Evolutionary conservation across 768 basidiomycete species (phyloP).

Genomic region (Lactarius akahatsu): DNA sequence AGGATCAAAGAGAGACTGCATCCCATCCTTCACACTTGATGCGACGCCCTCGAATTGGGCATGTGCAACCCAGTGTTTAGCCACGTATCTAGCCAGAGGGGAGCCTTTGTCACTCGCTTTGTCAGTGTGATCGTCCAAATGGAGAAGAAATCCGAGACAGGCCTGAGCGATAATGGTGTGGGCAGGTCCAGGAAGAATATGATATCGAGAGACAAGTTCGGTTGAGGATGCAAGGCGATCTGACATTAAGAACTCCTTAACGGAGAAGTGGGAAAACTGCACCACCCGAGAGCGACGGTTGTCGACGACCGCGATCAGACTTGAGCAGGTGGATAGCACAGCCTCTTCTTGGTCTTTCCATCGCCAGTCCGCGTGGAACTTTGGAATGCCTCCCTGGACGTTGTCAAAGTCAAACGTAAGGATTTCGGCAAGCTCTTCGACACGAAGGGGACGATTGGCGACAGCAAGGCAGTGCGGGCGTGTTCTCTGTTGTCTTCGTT

Average conservation of each 20-base stretch:
- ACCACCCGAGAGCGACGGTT: background rate
- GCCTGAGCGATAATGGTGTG: conserved; percentile 2
- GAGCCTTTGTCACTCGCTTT: background rate
- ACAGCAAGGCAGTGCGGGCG: conserved; percentile 5
- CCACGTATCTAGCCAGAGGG: conserved; percentile 3
- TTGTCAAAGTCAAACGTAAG: background rate
- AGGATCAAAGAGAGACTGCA: background rate
- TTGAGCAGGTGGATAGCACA: background rate
- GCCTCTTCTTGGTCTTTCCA: conserved; percentile 9
- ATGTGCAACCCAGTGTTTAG: background rate
- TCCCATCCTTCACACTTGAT: background rate
- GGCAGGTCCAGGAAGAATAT: background rate
- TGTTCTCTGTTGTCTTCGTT: background rate
- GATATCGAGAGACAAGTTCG: background rate
- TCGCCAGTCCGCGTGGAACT: background rate
- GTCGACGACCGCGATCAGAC: background rate
- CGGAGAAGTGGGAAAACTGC: conserved; percentile 6
- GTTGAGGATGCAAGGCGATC: background rate
- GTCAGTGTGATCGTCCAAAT: background rate
- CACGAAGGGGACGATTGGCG: conserved; percentile 4
- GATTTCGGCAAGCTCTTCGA: conserved; percentile 3
- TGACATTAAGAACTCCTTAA: conserved; percentile 10
- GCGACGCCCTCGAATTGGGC: background rate
- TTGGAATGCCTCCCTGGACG: background rate
- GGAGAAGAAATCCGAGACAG: conserved; percentile 1